Conservation (phyloP, 208 protist species). For the Crithidia expoeki region DNA sequence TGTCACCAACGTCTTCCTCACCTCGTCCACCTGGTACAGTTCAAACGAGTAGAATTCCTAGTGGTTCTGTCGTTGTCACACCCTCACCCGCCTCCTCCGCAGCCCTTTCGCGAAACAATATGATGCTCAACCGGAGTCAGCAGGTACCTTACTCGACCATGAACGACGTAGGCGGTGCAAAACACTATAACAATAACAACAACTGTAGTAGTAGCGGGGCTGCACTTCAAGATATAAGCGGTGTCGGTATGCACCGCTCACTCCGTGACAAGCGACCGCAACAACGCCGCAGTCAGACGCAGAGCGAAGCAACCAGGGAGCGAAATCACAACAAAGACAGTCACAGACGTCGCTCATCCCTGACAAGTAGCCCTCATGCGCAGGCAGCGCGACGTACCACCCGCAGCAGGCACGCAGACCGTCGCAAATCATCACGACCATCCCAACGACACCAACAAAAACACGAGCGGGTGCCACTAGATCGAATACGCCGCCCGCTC, state of each 20-base stretch:
- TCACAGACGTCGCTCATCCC: not conserved
- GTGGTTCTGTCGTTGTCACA: not conserved
- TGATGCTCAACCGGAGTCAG: not conserved
- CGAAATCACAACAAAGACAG: not conserved
- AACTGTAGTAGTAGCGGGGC: not conserved
- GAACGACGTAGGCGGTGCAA: not conserved
- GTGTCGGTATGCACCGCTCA: too few relatives aligned
- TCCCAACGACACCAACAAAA: not conserved
- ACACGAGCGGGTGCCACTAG: not conserved
- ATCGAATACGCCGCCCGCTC: not conserved
- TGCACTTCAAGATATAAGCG: not conserved
- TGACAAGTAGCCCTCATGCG: not conserved
- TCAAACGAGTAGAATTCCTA: not conserved
- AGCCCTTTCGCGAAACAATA: not conserved
- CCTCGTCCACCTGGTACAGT: not conserved
- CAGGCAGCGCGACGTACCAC: not conserved
- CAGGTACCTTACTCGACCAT: not conserved
- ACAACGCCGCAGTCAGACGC: not conserved
- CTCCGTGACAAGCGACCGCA: not conserved
- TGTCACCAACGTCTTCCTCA: slow-evolving; percentile 14
- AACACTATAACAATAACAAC: not conserved
- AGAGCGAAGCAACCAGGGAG: not conserved
- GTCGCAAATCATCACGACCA: too few relatives aligned
- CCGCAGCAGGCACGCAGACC: not conserved
- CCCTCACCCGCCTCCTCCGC: not conserved